Evolutionary conservation across 345 rosid species (phyloP).

Genomic region (Camelina neglecta): DNA sequence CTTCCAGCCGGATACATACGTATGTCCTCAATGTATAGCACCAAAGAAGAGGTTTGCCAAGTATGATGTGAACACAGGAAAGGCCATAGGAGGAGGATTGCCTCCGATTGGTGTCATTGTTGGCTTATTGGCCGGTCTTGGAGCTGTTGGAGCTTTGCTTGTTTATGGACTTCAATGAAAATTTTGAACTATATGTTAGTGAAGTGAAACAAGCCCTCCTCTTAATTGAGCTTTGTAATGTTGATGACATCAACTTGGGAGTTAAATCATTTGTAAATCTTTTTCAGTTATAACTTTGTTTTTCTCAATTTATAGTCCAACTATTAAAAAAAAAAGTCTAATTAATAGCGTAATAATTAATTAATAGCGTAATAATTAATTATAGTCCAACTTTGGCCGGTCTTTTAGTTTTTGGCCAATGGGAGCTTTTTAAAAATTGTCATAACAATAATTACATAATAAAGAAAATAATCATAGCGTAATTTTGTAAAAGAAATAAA

Average conservation of each 20-base stretch:
- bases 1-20: conserved; percentile 81
- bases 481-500: no score
- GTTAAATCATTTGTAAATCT: background rate
- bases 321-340: no score
- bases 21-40: conserved; percentile 88
- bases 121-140: conserved; percentile 80
- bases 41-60: conserved; percentile 89
- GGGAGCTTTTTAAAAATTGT: background rate
- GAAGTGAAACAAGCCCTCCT: conserved; percentile 7
- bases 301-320: background rate
- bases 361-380: no score
- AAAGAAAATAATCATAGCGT: no score
- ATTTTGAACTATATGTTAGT: background rate
- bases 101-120: conserved; percentile 89
- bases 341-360: no score
- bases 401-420: background rate
- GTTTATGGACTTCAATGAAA: conserved; percentile 85
- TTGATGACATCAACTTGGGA: background rate
- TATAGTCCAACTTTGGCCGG: no score
- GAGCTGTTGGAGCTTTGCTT: conserved; percentile 88
- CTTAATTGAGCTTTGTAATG: conserved; percentile 11
- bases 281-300: background rate
- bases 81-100: conserved; percentile 86
- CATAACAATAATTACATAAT: background rate
- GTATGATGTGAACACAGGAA: conserved; percentile 88